Conservation (phyloP, 768 basidiomycete genomes). For the Thelephora aurantiotincta region DNA sequence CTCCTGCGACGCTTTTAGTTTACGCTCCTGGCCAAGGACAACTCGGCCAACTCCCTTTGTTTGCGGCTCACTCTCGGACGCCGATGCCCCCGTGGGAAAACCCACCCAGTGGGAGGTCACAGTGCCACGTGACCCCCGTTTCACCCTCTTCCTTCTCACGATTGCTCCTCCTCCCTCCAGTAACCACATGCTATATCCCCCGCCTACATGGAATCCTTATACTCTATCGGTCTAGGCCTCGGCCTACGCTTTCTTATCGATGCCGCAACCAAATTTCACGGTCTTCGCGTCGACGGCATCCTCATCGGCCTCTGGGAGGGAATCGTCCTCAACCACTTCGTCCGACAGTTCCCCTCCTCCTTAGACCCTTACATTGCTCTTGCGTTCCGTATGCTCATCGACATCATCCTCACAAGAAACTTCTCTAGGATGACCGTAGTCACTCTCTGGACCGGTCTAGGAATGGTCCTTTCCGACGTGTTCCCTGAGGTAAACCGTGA, state of each 20-base stretch:
- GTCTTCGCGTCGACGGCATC: slow-evolving; percentile 40
- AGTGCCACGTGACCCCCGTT: neutral
- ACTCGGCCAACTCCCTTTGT: too few species aligned
- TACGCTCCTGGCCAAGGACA: too few species aligned
- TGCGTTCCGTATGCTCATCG: slow-evolving; percentile 55
- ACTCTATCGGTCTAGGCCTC: slow-evolving; percentile 57
- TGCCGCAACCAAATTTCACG: slow-evolving; percentile 27
- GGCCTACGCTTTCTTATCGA: slow-evolving; percentile 49
- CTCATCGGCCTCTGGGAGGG: slow-evolving; percentile 74
- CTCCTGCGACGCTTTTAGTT: too few species aligned
- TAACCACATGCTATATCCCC: neutral
- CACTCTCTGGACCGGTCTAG: slow-evolving; percentile 36
- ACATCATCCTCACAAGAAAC: slow-evolving; percentile 52
- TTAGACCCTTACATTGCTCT: slow-evolving; percentile 59
- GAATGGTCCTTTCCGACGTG: slow-evolving; percentile 39
- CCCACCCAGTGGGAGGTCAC: neutral
- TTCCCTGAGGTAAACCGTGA: slow-evolving; percentile 33
- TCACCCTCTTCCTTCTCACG: neutral
- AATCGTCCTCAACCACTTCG: slow-evolving; percentile 56
- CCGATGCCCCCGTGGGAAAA: neutral
- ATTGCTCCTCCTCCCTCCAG: neutral
- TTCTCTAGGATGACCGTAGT: slow-evolving; percentile 31
- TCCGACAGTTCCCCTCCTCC: slow-evolving; percentile 49
- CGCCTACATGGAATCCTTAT: slow-evolving; percentile 46
- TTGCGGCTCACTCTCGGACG: too few species aligned